These are phyloP conservation scores for Tolypocladium cylindrosporum DNA, from an alignment of 2,329 filamentous ascomycete species.

Conservation along the genomic window DNA sequence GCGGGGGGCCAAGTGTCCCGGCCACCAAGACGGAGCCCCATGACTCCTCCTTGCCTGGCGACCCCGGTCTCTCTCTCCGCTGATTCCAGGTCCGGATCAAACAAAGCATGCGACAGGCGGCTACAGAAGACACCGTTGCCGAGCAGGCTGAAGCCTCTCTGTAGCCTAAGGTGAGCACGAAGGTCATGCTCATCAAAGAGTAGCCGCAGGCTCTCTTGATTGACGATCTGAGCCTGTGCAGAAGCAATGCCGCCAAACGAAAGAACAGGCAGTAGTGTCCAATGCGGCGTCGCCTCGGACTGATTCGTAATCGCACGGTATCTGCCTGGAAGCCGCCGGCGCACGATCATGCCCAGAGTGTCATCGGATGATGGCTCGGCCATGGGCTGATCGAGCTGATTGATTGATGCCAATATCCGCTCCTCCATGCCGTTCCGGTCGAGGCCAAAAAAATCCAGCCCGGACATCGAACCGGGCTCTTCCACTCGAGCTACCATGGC, in stretches of 20 bases:
- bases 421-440: conserved; percentile 35
- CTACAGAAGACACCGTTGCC: conserved; percentile 78
- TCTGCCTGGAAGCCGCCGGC: conserved; percentile 24
- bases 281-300: conserved; percentile 38
- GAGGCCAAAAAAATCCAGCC: conserved; percentile 38
- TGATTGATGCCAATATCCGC: conserved; percentile 40
- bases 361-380: conserved; percentile 16
- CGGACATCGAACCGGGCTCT: conserved; percentile 5
- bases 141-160: conserved; percentile 73
- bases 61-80: conserved; percentile 64
- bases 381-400: conserved; percentile 26
- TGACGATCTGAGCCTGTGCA: conserved; percentile 67
- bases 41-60: conserved; percentile 57
- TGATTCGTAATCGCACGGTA: conserved; percentile 8
- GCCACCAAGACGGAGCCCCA: conserved; percentile 75
- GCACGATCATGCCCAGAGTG: conserved; percentile 28
- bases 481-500: not conserved
- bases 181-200: conserved; percentile 69
- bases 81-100: conserved; percentile 71
- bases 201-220: conserved; percentile 62
- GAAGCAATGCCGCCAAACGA: conserved; percentile 67
- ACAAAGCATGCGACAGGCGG: conserved; percentile 71
- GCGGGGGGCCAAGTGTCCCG: conserved; percentile 86
- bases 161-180: conserved; percentile 60
- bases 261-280: conserved; percentile 53